Evolutionary conservation across 2,329 filamentous ascomycete species (phyloP).

Genomic region (Graphilbum fragrans): DNA sequence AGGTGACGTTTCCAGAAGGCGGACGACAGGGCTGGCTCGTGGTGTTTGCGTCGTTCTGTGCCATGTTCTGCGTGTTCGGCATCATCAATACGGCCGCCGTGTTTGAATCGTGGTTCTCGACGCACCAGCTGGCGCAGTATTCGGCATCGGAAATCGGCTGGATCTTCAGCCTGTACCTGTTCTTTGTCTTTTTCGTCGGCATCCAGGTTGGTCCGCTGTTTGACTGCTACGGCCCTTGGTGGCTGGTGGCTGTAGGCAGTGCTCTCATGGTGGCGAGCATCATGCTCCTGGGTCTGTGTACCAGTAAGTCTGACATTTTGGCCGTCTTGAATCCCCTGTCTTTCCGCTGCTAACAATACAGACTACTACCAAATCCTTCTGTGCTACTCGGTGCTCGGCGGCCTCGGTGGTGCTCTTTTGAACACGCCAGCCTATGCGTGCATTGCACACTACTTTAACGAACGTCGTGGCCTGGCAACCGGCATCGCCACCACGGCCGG

Average conservation of each 20-base stretch:
- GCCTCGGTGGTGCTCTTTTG: constrained; percentile 60
- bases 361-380: constrained; percentile 73
- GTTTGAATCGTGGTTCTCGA: constrained; percentile 65
- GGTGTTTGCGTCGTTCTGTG: constrained; percentile 64
- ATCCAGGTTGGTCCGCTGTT: constrained; percentile 76
- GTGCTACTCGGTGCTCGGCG: constrained; percentile 60
- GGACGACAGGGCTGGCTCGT: constrained; percentile 62
- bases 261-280: constrained; percentile 48
- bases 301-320: constrained; percentile 10
- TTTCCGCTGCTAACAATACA: too few relatives aligned
- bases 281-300: constrained; percentile 57
- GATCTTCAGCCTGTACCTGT: constrained; percentile 76
- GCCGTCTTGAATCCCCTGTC: too few relatives aligned
- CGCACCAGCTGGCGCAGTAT: constrained; percentile 58
- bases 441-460: constrained; percentile 68
- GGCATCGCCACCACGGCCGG: constrained; percentile 70
- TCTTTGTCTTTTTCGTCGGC: constrained; percentile 70
- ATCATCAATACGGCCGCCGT: constrained; percentile 65
- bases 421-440: constrained; percentile 67
- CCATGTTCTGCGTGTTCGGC: constrained; percentile 58
- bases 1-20: constrained; percentile 56
- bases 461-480: constrained; percentile 60
- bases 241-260: constrained; percentile 54
- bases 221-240: constrained; percentile 59
- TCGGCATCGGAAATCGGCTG: constrained; percentile 62